Conservation (phyloP, 2,329 filamentous ascomycete species). For the Aspergillus sclerotialis region DNA sequence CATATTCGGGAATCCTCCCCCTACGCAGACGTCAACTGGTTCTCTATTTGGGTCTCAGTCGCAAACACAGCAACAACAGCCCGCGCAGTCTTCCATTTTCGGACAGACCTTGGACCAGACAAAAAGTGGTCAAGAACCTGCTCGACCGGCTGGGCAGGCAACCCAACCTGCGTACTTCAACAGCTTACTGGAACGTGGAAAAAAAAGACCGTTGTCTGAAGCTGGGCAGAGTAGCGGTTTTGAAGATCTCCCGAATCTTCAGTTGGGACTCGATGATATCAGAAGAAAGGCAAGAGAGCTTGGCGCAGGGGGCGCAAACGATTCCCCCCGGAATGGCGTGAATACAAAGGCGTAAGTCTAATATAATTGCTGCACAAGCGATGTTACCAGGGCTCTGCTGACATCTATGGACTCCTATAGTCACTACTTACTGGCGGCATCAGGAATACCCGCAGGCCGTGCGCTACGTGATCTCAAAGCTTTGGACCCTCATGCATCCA, state of each 20-base stretch:
- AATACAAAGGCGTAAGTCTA: constrained; percentile 48
- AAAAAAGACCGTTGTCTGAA: constrained; percentile 62
- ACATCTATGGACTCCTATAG: constrained; percentile 44
- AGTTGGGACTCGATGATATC: constrained; percentile 87
- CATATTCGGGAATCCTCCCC: constrained; percentile 17
- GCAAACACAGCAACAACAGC: constrained; percentile 21
- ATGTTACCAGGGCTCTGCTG: no score
- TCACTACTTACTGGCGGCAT: constrained; percentile 88
- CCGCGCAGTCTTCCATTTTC: constrained; percentile 17
- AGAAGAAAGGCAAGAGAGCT: constrained; percentile 68
- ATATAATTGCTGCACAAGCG: not conserved
- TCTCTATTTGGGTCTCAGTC: constrained; percentile 20
- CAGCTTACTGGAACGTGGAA: constrained; percentile 56
- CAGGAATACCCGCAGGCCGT: constrained; percentile 79
- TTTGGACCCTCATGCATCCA: constrained; percentile 62
- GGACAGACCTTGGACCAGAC: constrained; percentile 20
- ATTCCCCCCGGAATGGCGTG: constrained; percentile 32
- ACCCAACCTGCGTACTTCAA: constrained; percentile 57
- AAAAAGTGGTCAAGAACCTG: constrained; percentile 14
- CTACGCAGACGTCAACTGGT: constrained; percentile 17
- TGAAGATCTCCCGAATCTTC: constrained; percentile 78
- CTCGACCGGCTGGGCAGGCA: constrained; percentile 20
- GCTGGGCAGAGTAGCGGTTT: constrained; percentile 49
- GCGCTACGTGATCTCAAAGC: constrained; percentile 81
- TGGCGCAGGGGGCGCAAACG: constrained; percentile 55